Percentiles rank a stretch among this genome's conserved stretches.
Evolutionary conservation across 495 filamentous ascomycete genomes (phyloP).

Genomic region (Achaetomiella virescens): DNA sequence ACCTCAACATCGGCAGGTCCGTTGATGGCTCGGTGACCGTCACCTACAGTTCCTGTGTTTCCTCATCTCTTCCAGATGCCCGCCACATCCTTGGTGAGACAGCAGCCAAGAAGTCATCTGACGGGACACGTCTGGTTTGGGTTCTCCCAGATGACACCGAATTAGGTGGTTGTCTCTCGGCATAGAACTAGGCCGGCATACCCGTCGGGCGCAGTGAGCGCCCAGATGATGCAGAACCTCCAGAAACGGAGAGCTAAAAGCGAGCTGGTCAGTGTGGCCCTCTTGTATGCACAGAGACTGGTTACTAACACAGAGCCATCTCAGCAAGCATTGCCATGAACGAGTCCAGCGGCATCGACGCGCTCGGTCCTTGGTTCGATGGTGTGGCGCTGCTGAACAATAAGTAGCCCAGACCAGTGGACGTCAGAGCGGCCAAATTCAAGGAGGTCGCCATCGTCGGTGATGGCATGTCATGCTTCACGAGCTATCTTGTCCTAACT

Average conservation of each 20-base stretch:
- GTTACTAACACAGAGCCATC: not conserved
- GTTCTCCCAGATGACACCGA: slow-evolving; percentile 41
- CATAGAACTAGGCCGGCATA: slow-evolving; percentile 36
- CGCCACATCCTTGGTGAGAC: slow-evolving; percentile 30
- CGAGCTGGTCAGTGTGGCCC: slow-evolving; percentile 14
- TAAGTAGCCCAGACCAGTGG: slow-evolving; percentile 46
- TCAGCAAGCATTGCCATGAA: slow-evolving; percentile 38
- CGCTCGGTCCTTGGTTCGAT: slow-evolving; percentile 63
- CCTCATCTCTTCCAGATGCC: slow-evolving; percentile 13
- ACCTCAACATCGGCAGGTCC: slow-evolving; percentile 28
- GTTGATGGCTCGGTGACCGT: slow-evolving; percentile 30
- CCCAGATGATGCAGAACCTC: slow-evolving; percentile 27
- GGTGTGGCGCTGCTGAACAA: slow-evolving; percentile 56
- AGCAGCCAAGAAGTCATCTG: slow-evolving; percentile 10
- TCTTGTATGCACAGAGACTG: not conserved
- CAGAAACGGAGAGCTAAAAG: slow-evolving; percentile 28
- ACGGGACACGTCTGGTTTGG: slow-evolving; percentile 45
- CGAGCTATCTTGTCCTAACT: slow-evolving; percentile 42
- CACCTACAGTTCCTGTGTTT: slow-evolving; percentile 37
- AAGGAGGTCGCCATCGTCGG: slow-evolving; percentile 59
- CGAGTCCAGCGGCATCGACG: slow-evolving; percentile 47
- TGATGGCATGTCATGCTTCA: slow-evolving; percentile 62
- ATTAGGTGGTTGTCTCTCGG: slow-evolving; percentile 47
- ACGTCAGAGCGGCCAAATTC: slow-evolving; percentile 48
- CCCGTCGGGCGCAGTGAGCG: slow-evolving; percentile 42